Conservation (phyloP, 2,329 filamentous ascomycete genomes). For the Pestalotiopsis sp. region DNA sequence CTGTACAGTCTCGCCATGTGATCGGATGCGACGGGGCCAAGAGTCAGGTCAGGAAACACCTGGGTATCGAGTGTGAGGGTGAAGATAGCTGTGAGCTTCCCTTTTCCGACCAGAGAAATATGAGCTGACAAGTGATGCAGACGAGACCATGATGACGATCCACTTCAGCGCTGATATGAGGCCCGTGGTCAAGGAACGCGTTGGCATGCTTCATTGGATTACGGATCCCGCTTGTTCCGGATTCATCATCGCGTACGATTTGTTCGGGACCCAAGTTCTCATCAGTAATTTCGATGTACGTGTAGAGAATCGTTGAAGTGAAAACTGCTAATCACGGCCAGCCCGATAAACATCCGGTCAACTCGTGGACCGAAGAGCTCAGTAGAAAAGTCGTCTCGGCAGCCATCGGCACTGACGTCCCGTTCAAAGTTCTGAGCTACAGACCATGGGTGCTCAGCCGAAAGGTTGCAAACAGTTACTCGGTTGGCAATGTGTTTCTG, state of each 20-base stretch:
- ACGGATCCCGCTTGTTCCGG: slow-evolving; percentile 44
- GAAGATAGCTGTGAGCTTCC: slow-evolving; percentile 40
- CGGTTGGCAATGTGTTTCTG: slow-evolving; percentile 38
- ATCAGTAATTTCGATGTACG: slow-evolving; percentile 46
- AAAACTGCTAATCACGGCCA: slow-evolving; percentile 11
- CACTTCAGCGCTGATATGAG: slow-evolving; percentile 44
- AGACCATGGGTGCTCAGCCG: slow-evolving; percentile 43
- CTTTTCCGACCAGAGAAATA: background rate
- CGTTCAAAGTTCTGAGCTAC: slow-evolving; percentile 41
- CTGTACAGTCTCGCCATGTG: slow-evolving; percentile 33
- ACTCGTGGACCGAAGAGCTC: slow-evolving; percentile 36
- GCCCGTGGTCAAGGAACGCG: slow-evolving; percentile 35
- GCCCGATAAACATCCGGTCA: slow-evolving; percentile 35
- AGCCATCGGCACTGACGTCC: slow-evolving; percentile 34
- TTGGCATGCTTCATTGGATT: slow-evolving; percentile 48
- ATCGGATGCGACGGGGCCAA: slow-evolving; percentile 40
- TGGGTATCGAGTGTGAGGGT: slow-evolving; percentile 40
- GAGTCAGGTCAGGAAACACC: slow-evolving; percentile 31
- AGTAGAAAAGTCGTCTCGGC: slow-evolving; percentile 33
- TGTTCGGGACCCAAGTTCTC: slow-evolving; percentile 42
- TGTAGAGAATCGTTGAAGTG: background rate
- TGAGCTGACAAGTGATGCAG: slow-evolving; percentile 18
- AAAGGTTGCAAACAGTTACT: slow-evolving; percentile 41
- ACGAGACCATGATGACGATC: slow-evolving; percentile 49
- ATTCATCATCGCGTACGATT: slow-evolving; percentile 46